phyloP scores from a whole-genome alignment of 768 basidiomycete genomes.

The Calocybe gangraenosa region DNA sequence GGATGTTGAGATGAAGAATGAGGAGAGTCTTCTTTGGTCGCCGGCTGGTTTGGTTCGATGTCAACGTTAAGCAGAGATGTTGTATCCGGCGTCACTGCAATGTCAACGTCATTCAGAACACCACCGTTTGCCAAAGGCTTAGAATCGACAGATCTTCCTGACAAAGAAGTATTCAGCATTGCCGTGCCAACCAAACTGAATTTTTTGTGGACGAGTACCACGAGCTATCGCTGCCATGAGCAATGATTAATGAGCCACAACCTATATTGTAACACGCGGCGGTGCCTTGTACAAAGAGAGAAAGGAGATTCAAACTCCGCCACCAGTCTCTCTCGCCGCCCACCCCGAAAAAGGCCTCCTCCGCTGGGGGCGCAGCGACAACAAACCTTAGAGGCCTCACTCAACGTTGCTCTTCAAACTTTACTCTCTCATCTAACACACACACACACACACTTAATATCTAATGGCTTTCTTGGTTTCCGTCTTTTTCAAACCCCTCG shows the following conservation, averaged over 20 bases:
- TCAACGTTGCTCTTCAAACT: no score
- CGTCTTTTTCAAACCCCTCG: slow-evolving; percentile 59
- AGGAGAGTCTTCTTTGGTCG: no score
- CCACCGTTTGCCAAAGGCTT: slow-evolving; percentile 17
- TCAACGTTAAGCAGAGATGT: no score
- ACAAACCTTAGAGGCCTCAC: no score
- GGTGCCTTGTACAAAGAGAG: neutral
- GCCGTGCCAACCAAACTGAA: neutral
- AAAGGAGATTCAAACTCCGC: slow-evolving; percentile 18
- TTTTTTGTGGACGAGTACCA: slow-evolving; percentile 21
- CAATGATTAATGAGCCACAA: no score
- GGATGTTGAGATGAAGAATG: no score
- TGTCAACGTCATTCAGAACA: no score
- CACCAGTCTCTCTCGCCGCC: slow-evolving; percentile 1
- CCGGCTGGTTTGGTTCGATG: no score
- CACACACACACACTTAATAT: slow-evolving; percentile 5
- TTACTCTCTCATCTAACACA: slow-evolving; percentile 3
- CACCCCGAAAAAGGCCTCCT: slow-evolving; percentile 6
- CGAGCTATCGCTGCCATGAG: slow-evolving; percentile 15
- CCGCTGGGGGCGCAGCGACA: slow-evolving; percentile 12
- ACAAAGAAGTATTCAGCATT: slow-evolving; percentile 18
- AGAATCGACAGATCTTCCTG: slow-evolving; percentile 22
- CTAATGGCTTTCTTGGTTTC: slow-evolving; percentile 61
- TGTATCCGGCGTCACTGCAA: no score
- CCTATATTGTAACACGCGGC: neutral